Evolutionary conservation across 805 yeast genomes (phyloP).

Genomic region (Yamadazyma phyllophila): DNA sequence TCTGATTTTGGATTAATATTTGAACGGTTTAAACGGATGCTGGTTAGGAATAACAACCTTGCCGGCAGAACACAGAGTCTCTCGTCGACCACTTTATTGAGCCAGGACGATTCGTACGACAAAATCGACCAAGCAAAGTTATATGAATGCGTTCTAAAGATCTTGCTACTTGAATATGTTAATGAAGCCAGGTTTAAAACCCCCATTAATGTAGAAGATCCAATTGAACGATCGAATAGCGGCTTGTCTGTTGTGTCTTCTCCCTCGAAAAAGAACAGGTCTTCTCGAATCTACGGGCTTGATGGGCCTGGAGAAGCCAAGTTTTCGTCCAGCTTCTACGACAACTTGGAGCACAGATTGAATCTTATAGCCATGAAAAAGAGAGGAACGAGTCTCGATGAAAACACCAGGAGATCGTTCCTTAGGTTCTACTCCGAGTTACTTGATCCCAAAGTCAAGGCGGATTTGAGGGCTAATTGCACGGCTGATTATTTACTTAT

Average conservation of each 20-base stretch:
- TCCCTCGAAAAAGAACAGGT: slow-evolving; percentile 11
- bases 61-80: slow-evolving; percentile 22
- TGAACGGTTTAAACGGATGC: background rate
- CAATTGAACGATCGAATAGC: background rate
- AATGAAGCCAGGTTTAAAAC: slow-evolving; percentile 62
- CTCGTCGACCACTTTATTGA: slow-evolving; percentile 21
- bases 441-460: slow-evolving; percentile 44
- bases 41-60: background rate
- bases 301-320: slow-evolving; percentile 23
- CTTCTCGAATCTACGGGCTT: slow-evolving; percentile 13
- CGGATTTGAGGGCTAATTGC: slow-evolving; percentile 28
- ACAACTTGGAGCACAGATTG: slow-evolving; percentile 40
- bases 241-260: slow-evolving; percentile 4
- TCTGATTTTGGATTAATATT: background rate
- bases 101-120: slow-evolving; percentile 19
- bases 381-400: slow-evolving; percentile 35
- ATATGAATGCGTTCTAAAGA: slow-evolving; percentile 53
- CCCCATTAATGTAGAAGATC: slow-evolving; percentile 11
- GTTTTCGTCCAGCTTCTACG: slow-evolving; percentile 37
- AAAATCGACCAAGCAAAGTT: slow-evolving; percentile 27
- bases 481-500: slow-evolving; percentile 48
- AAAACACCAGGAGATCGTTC: slow-evolving; percentile 54
- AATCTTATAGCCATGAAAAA: slow-evolving; percentile 47
- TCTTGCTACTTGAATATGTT: slow-evolving; percentile 56
- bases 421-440: slow-evolving; percentile 63